Evolutionary conservation across 352 stramenopile species (phyloP), one percentile per base, ranked within the genome.

Genomic region (Globisporangium mamillatum): DNA sequence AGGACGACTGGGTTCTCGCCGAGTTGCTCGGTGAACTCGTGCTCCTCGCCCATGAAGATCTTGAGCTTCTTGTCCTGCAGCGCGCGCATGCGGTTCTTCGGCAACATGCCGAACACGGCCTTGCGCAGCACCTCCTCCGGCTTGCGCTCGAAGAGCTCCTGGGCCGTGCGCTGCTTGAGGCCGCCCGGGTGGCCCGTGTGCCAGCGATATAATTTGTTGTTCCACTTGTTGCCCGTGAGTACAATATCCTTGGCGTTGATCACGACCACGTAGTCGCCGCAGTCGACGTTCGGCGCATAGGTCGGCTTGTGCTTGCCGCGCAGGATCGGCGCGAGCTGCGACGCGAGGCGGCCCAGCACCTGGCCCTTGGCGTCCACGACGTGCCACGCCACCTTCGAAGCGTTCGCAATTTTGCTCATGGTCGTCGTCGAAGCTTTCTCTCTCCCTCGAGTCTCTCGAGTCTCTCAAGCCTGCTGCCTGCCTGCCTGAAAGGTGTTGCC

Each of bases 251-350:
- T 91, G 56, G 96, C 96, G 84, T 99, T 99, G 64, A 99, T 89
- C 53, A 99, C 94, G 32, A 99, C 97, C 10, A 99, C 93, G 74
- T 96, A 96, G 86, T 99, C 98, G 58, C 97, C 98, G 80, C 95
- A 98, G 83, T 99, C 97, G n/a, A 94, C 84, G 77, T 99, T 98
- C 12, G 97, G 98, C 57, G 90, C 86, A 82, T 98, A 99, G 61
- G 95, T 99, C 8, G 97, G 98, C 78, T 99, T 99, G 87, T 99
- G 97, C 79, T 99, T 99, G 60, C 98, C 98, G 63, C 89, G 94
- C 24, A 99, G 82, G 71, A 99, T 97, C 16, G 92, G 93, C 48
- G 96, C 93, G 50, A 99, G 92, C 73, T 98, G 93, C 60, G 90
- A 97, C 32, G 98, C 97, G 52, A 99, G 76, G 6, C 97, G 93